Evolutionary conservation across 441 rosid genomes (phyloP), one percentile per base, ranked within the genome.

Genomic region (Pelargonium citronellum): DNA sequence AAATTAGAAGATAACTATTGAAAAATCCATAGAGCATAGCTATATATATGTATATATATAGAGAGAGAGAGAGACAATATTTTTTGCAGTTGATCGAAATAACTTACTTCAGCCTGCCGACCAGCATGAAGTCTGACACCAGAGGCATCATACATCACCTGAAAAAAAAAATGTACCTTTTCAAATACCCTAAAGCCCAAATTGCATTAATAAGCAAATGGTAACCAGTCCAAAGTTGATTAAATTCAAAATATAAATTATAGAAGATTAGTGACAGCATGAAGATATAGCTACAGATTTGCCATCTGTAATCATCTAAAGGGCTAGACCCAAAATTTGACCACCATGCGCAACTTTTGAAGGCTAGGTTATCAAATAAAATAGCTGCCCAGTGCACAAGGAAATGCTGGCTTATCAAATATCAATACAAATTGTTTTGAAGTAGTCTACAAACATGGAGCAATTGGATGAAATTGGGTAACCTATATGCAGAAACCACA

Each of bases 111-210:
- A 67, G 98, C 99, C 83, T 95, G 99, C 72, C 95, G 96, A 69
- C 99, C 98, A 69, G 98, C 98, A 77, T 92, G 99, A 73, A 86
- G 95, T 75, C 99, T 87, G 72, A 95, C 88, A 22, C 99, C 99
- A 0, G 97, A 84, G 20, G 99, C 99, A 83, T 95, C 99, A 82
- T 90, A 95, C 99, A 92, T 95, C 13, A 95, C 98, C 99, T 95
- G 78, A 72, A 30, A 82, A 11, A 41, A 30, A 30, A 30, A 30
- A 27, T 27, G 37, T 30, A 30, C 5, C 37, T 3, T 30, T 30
- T 30, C 5, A 30, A 30, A 39, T 15, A 4, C 8, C 0, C 7
- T 5, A 51, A 51, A 30, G 37, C 8, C 20, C 60, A 53, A 9
- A 6, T 53, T 53, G 5, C 9, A 53, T 30, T 5, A 53, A 53